These are phyloP conservation scores for Lichtheimia ornata DNA, from an alignment of 371 early-diverging fungal genomes.

Conservation along the genomic window DNA sequence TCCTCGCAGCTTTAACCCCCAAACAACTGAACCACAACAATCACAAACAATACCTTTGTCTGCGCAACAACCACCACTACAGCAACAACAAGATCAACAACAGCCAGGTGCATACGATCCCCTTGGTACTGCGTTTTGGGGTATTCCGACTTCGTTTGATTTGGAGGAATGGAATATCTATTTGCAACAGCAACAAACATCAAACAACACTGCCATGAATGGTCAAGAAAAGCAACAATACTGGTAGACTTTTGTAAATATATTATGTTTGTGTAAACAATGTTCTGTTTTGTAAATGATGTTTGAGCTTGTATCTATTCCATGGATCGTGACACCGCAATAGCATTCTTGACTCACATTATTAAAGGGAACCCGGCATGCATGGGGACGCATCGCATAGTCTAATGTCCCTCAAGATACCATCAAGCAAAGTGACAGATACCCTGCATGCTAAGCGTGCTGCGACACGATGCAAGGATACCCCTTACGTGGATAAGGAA, in stretches of 20 bases:
- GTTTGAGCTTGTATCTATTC: no score
- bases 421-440: no score
- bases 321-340: no score
- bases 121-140: slow-evolving; percentile 24
- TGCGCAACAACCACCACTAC: slow-evolving; percentile 3
- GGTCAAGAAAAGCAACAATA: background rate
- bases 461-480: no score
- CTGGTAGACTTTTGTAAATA: background rate
- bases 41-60: background rate
- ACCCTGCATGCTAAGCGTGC: no score
- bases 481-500: no score
- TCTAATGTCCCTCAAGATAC: no score
- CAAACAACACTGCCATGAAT: background rate
- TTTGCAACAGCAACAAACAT: slow-evolving; percentile 11
- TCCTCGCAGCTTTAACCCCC: background rate
- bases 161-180: slow-evolving; percentile 30
- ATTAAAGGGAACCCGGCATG: no score
- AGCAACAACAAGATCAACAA: background rate
- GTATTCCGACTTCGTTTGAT: slow-evolving; percentile 26
- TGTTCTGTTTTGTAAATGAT: no score
- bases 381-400: no score
- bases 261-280: no score
- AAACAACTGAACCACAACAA: background rate
- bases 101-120: slow-evolving; percentile 16
- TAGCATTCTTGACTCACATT: no score